Conservation (phyloP, 2,329 filamentous ascomycete species). For the Ophiostoma populinum region DNA sequence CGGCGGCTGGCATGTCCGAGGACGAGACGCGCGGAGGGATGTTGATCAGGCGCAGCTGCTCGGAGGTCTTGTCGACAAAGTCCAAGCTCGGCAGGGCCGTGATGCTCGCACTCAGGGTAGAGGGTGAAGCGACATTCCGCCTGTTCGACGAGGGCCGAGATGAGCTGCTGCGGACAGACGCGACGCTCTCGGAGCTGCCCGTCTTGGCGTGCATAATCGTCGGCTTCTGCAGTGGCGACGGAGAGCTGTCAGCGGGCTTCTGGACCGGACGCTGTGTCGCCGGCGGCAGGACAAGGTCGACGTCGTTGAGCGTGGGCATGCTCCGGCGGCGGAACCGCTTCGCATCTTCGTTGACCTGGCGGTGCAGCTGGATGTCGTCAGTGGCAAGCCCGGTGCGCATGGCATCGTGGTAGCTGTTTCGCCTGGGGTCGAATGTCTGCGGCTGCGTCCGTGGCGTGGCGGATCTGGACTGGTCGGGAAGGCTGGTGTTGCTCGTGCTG, state of each 20-base stretch:
- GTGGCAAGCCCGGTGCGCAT: slow-evolving; percentile 30
- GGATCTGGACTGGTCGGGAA: slow-evolving; percentile 18
- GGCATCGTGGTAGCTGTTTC: slow-evolving; percentile 34
- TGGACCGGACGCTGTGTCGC: slow-evolving; percentile 20
- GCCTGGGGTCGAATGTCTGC: slow-evolving; percentile 19
- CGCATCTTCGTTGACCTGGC: slow-evolving; percentile 44
- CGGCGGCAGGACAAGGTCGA: slow-evolving; percentile 23
- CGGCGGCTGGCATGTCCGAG: neutral
- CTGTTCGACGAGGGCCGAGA: slow-evolving; percentile 48
- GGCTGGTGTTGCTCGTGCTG: slow-evolving; percentile 15
- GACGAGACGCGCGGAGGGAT: slow-evolving; percentile 43
- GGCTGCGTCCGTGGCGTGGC: slow-evolving; percentile 19
- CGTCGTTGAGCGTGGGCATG: slow-evolving; percentile 47
- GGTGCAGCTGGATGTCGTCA: slow-evolving; percentile 54
- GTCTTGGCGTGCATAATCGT: slow-evolving; percentile 24
- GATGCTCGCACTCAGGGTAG: slow-evolving; percentile 27
- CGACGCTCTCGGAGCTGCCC: slow-evolving; percentile 48
- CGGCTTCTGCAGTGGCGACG: slow-evolving; percentile 12
- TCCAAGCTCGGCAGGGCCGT: too few species aligned
- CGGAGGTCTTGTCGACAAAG: slow-evolving; percentile 31
- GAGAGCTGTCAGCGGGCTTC: slow-evolving; percentile 19
- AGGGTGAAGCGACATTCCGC: slow-evolving; percentile 38
- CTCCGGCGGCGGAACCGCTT: slow-evolving; percentile 71
- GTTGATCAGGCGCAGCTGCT: slow-evolving; percentile 36
- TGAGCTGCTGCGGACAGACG: slow-evolving; percentile 37